Evolutionary conservation across 1,284 basidiomycete genomes (phyloP), one percentile per base, ranked within the genome.

Genomic region (Irpex sp.): DNA sequence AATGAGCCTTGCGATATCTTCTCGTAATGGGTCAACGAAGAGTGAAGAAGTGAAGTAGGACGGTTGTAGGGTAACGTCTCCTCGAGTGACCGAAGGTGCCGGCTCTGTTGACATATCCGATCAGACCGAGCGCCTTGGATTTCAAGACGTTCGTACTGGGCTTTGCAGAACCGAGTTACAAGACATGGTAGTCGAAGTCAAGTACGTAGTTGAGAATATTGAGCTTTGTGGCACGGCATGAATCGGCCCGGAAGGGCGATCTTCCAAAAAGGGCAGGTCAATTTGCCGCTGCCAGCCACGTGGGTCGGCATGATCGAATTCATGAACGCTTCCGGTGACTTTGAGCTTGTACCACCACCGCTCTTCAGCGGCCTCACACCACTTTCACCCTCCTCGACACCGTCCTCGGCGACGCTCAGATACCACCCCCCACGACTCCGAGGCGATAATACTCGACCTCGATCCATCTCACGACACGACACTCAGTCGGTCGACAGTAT

Each of bases 31-130:
- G 6, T 81, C 73, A 5, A 90, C 84, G 72, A 86, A 93, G 26
- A 88, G 71, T 0, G 88, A 90, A 1, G 89, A 92, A 0, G 89
- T 89, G 68, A 91, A 92, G 71, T 89, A 92, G 19, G 79, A 76
- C 0, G 89, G 89, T 69, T 93, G 90, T 2, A 92, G 76, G 51
- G 82, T 76, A 64, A 87, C 71, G 31, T 87, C 83, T 11, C 90
- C 88, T 8, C 86, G 81, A 57, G 68, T 67, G 36, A 72, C 72
- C 37, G 81, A 77, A n/a, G 81, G 77, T 21, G 78, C 74, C 1
- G 77, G 75, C 0, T 72, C 68, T 58, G 80, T 70, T 21, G 78
- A 77, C 81, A 83, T 80, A 61, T 21, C 17, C 6, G 4, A 35
- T 31, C 4, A 11, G 1, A 3, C 15, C 33, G 1, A 31, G 13